Base-by-base conservation (phyloP, 345 rosid species). In the Excoecaria cochinchinensis region DNA sequence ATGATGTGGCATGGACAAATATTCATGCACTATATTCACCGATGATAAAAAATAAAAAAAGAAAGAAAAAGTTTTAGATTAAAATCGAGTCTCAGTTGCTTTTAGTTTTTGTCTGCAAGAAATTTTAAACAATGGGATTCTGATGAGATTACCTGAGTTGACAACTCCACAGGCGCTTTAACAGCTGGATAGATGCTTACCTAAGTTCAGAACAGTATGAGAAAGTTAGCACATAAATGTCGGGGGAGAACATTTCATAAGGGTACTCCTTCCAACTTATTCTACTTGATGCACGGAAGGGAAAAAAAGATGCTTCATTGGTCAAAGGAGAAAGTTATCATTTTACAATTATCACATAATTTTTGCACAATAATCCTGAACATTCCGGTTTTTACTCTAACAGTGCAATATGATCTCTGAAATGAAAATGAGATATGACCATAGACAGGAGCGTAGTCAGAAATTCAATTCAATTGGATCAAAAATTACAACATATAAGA, bases 131-230 rank as follows among this genome's bases (percentile, higher is more conserved):
- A 61, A 25, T 66, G 31, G 21, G 52, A 71, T 50, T 46, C 15
- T 62, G 40, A 68, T 55, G 80, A 72, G 22, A 53, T 69, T 80
- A 95, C 98, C 96, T 95, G 99, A 83, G 87, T 77, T 53, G 96
- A 88, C 72, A 79, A 82, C 74, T 93, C 98, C 47, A 87, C 96
- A 0, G 93, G 92, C 15, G 99, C 96, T 87, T 85, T 95, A 59
- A 90, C 90, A 57, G 93, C 79, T 42, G 97, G 96, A 82, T 95
- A 93, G 77, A 95, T 90, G 86, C 87, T 89, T 73, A 93, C 90
- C 98, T 91, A 83, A 51, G 63, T 19, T 71, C 17, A 25, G 53
- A 55, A 56, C 12, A 51, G 72, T 57, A 40, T 22, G 59, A 39
- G 74, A 71, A 75, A 59, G n/a, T 8, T 56, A 64, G 12, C 6